Conservation (phyloP, 2,329 filamentous ascomycete species). For the Botryotinia calthae region DNA sequence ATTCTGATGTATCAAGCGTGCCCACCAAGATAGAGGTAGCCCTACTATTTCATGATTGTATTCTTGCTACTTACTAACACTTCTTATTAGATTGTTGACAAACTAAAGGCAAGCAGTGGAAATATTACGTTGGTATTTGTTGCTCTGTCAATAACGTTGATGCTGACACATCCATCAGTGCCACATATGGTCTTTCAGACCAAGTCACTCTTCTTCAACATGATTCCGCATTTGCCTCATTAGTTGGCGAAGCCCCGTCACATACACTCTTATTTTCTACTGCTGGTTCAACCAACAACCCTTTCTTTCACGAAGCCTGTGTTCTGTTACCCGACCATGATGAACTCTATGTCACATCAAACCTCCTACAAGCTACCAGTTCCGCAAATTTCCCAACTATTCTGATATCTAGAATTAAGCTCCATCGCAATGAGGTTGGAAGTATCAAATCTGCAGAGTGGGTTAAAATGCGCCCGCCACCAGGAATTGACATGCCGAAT, state of each 20-base stretch:
- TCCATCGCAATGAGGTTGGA: constrained; percentile 34
- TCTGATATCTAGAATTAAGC: constrained; percentile 46
- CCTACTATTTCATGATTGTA: background rate
- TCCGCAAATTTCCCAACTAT: constrained; percentile 44
- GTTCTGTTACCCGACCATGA: constrained; percentile 42
- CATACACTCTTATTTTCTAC: constrained; percentile 46
- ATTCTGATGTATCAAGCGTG: constrained; percentile 12
- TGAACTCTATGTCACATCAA: constrained; percentile 48
- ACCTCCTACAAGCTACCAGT: constrained; percentile 42
- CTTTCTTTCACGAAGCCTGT: constrained; percentile 49
- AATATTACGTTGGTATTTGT: background rate
- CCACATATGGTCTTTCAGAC: constrained; percentile 26
- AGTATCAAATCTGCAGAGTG: constrained; percentile 38
- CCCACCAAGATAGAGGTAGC: constrained; percentile 19
- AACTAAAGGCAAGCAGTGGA: constrained; percentile 9
- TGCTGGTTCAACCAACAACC: constrained; percentile 42
- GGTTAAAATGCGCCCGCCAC: constrained; percentile 41
- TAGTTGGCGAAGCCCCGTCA: constrained; percentile 40
- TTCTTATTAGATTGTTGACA: constrained; percentile 6
- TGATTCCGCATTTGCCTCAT: constrained; percentile 38
- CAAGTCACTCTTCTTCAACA: constrained; percentile 42
- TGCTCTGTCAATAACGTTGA: background rate
- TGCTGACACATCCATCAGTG: constrained; percentile 26
- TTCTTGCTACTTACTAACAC: background rate
- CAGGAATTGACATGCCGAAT: constrained; percentile 39